phyloP scores from a whole-genome alignment of 495 filamentous ascomycete species.

The Penicillium coffeae region DNA sequence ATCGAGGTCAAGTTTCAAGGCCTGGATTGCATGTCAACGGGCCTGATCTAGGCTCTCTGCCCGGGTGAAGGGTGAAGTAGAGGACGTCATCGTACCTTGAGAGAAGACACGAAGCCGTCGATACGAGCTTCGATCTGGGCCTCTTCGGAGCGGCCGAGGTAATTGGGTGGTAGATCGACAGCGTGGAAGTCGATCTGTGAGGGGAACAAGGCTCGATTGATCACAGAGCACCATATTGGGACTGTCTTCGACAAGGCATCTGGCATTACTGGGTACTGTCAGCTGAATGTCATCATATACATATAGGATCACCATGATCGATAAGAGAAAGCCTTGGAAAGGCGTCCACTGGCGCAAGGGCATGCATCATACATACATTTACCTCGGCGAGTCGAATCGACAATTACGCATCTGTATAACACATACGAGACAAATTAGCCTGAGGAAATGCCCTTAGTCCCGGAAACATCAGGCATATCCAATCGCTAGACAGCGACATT shows the following conservation, averaged over 20 bases:
- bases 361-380: conserved; percentile 56
- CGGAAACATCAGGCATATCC: background rate
- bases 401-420: conserved; percentile 69
- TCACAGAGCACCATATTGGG: conserved; percentile 84
- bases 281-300: conserved; percentile 7
- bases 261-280: conserved; percentile 61
- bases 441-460: background rate
- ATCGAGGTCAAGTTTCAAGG: conserved; percentile 48
- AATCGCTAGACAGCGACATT: too few relatives aligned
- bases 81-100: conserved; percentile 41
- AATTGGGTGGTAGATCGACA: conserved; percentile 62
- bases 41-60: background rate
- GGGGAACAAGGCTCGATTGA: conserved; percentile 79
- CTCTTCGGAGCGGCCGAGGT: conserved; percentile 69
- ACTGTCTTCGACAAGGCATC: conserved; percentile 92
- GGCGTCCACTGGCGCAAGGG: background rate
- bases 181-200: conserved; percentile 40
- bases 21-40: conserved; percentile 27
- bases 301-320: too few relatives aligned
- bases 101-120: conserved; percentile 59
- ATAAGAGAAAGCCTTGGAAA: too few relatives aligned
- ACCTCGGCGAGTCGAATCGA: conserved; percentile 90
- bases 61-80: conserved; percentile 8
- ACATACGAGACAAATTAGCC: background rate
- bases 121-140: conserved; percentile 71